Evolutionary conservation across 208 protist genomes (phyloP).

Genomic region (Crithidia brevicula): DNA sequence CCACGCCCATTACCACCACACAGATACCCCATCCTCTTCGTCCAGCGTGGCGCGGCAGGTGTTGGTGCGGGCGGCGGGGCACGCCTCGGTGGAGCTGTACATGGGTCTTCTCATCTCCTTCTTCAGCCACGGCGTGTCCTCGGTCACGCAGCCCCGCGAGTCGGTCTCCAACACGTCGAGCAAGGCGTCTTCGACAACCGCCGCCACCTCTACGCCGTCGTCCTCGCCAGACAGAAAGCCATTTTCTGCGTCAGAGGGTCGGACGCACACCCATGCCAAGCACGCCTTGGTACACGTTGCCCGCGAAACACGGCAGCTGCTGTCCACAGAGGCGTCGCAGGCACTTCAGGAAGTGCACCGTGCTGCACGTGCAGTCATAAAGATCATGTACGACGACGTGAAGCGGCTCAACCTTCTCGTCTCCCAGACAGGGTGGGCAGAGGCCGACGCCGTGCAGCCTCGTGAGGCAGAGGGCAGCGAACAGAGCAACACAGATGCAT

Average conservation of each 20-base stretch:
- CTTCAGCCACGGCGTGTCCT: conserved; percentile 41
- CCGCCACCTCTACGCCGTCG: not conserved
- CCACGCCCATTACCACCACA: conserved; percentile 1
- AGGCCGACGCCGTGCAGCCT: not conserved
- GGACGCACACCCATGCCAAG: too few relatives aligned
- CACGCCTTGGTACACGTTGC: too few relatives aligned
- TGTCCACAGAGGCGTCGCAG: conserved; percentile 15
- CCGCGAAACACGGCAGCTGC: not conserved
- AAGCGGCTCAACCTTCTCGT: conserved; percentile 9
- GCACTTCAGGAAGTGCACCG: conserved; percentile 30
- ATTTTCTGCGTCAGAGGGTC: too few relatives aligned
- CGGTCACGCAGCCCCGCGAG: not conserved
- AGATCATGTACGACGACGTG: not conserved
- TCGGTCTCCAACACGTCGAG: too few relatives aligned
- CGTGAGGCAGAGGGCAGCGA: not conserved
- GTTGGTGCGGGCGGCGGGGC: conserved; percentile 21
- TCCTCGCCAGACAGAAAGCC: too few relatives aligned
- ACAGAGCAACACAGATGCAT: not conserved
- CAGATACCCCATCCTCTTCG: not conserved
- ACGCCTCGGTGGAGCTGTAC: conserved; percentile 33
- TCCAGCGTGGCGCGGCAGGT: conserved; percentile 26
- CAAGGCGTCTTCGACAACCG: too few relatives aligned
- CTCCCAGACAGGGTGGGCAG: not conserved
- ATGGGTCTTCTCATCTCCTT: conserved; percentile 34
- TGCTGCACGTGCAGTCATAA: conserved; percentile 17